Percentiles rank a stretch among this genome's conserved stretches.
These are phyloP conservation scores for Theobroma cacao DNA, from an alignment of 345 rosid species.

Conservation along the genomic window DNA sequence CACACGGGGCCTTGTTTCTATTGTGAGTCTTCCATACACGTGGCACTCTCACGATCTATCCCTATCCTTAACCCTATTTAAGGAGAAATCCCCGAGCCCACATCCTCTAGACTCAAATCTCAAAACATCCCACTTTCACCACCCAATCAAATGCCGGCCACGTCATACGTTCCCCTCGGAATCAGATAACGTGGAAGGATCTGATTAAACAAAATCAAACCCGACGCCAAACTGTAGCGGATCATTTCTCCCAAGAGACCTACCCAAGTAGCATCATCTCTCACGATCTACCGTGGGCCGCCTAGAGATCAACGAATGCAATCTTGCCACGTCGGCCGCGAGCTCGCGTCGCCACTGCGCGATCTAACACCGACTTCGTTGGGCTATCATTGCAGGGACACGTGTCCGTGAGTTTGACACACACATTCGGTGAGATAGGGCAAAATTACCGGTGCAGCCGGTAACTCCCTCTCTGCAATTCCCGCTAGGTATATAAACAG, in stretches of 20 bases:
- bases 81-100: background rate
- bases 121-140: background rate
- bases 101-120: background rate
- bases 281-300: constrained; percentile 4
- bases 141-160: background rate
- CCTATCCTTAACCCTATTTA: constrained; percentile 3
- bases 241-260: constrained; percentile 3
- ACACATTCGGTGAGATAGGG: constrained; percentile 17
- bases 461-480: constrained; percentile 32
- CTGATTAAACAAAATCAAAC: background rate
- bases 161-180: background rate
- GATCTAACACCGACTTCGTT: constrained; percentile 31
- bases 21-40: constrained; percentile 2
- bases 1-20: constrained; percentile 16
- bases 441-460: constrained; percentile 31
- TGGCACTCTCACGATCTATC: constrained; percentile 13
- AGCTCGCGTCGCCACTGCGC: constrained; percentile 30
- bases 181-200: background rate
- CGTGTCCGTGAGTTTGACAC: constrained; percentile 15
- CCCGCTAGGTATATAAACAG: constrained; percentile 55
- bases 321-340: constrained; percentile 17
- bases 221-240: background rate
- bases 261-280: constrained; percentile 1
- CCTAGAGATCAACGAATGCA: constrained; percentile 3
- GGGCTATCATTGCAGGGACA: constrained; percentile 8